Conservation (phyloP, 179 eudicot genomes). For the Carnegiea gigantea region DNA sequence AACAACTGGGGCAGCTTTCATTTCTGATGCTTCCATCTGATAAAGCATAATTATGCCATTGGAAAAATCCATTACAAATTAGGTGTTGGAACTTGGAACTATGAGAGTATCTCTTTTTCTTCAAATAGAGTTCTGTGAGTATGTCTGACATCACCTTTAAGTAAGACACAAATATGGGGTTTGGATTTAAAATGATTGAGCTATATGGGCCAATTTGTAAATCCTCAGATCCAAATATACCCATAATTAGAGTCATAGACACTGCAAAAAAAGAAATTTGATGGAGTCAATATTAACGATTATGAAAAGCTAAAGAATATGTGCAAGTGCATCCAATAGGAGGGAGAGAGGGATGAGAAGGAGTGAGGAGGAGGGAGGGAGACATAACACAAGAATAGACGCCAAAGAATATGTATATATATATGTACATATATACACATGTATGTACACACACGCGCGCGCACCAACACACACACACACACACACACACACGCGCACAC, state of each 20-base stretch:
- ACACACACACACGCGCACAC: too few relatives aligned
- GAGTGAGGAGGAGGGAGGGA: neutral
- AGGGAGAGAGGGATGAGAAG: neutral
- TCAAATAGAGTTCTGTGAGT: neutral
- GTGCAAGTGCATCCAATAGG: neutral
- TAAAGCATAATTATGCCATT: neutral
- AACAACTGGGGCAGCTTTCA: conserved; percentile 39
- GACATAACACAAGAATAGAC: neutral
- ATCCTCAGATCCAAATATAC: conserved; percentile 66
- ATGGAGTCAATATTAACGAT: conserved; percentile 7
- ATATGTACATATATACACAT: too few relatives aligned
- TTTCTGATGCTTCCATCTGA: conserved; percentile 59
- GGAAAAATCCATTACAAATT: neutral
- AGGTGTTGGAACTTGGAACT: neutral
- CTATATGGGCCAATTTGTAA: conserved; percentile 68
- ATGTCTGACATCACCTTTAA: conserved; percentile 52
- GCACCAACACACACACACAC: too few relatives aligned
- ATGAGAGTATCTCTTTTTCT: neutral
- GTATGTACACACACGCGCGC: too few relatives aligned
- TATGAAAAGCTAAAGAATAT: neutral
- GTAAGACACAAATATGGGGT: conserved; percentile 56
- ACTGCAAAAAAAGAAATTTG: conserved; percentile 36
- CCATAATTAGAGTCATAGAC: conserved; percentile 68
- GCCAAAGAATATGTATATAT: neutral
- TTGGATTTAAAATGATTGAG: conserved; percentile 63